Percentiles rank a stretch among this genome's conserved stretches.
Evolutionary conservation across 2,329 filamentous ascomycete genomes (phyloP).

Genomic region (Aschersonia sp.): DNA sequence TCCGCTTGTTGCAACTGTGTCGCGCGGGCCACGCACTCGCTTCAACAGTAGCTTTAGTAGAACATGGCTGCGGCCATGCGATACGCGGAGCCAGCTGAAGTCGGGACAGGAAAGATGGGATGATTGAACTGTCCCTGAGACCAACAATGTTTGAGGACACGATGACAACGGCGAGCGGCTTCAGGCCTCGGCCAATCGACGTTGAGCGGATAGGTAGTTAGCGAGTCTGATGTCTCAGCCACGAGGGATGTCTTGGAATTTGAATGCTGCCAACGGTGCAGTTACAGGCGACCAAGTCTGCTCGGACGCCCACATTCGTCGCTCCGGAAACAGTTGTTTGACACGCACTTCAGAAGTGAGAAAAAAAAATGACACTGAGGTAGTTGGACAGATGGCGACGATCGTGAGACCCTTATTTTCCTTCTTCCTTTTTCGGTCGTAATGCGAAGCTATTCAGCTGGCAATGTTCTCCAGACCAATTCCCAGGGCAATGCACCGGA

Average conservation of each 20-base stretch:
- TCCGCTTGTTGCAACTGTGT: not conserved
- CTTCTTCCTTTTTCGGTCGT: too few species aligned
- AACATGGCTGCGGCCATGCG: slow-evolving; percentile 2
- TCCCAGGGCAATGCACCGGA: too few species aligned
- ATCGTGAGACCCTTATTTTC: not conserved
- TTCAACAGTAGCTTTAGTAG: not conserved
- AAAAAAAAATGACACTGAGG: not conserved
- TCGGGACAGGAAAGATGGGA: not conserved
- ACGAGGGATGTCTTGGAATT: slow-evolving; percentile 7
- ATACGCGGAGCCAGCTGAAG: not conserved
- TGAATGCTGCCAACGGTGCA: slow-evolving; percentile 2
- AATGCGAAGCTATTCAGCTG: too few species aligned
- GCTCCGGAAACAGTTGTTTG: slow-evolving; percentile 7
- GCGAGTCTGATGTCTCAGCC: slow-evolving; percentile 10
- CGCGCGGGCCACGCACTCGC: not conserved
- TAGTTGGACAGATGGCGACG: not conserved
- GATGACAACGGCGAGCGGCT: not conserved
- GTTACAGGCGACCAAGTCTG: not conserved
- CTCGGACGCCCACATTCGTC: slow-evolving; percentile 8
- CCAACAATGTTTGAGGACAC: not conserved
- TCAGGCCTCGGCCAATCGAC: not conserved
- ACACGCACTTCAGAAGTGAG: not conserved
- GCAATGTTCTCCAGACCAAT: too few species aligned
- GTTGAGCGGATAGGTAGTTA: slow-evolving; percentile 3
- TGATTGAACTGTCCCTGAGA: not conserved